A percentile compares a stretch with the other conserved stretches of the same genome.
Evolutionary conservation across 1,284 basidiomycete genomes (phyloP).

Genomic region (Earliella scabrosa): DNA sequence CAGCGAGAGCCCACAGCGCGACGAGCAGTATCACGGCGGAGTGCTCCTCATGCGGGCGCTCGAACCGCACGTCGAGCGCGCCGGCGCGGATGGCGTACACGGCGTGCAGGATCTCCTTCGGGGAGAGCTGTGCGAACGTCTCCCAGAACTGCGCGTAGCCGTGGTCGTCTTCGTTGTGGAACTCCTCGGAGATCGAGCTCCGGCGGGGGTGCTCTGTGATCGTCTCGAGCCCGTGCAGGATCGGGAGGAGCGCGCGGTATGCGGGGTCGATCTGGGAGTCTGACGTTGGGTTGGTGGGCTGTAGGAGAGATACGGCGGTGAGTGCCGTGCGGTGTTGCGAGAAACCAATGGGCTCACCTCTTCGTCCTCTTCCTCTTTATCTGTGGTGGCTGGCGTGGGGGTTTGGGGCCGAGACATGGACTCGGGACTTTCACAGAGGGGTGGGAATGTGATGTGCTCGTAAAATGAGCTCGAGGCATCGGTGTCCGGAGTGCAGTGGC

Average conservation of each 20-base stretch:
- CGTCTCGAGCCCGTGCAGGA: constrained; percentile 15
- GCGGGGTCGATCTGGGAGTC: background rate
- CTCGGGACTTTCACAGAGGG: background rate
- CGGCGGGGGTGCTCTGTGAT: constrained; percentile 1
- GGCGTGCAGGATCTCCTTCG: constrained; percentile 15
- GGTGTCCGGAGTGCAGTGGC: no score
- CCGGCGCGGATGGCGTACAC: constrained; percentile 18
- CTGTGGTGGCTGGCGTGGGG: background rate
- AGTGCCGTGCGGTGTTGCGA: background rate
- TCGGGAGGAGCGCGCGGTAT: constrained; percentile 10
- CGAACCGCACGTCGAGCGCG: constrained; percentile 1
- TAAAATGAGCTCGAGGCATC: no score
- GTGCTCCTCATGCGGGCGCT: background rate
- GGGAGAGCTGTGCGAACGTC: constrained; percentile 16
- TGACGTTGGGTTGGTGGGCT: background rate
- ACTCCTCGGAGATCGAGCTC: constrained; percentile 4
- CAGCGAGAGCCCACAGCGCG: background rate
- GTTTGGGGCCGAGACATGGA: background rate
- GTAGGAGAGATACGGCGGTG: background rate
- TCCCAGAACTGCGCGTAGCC: constrained; percentile 21
- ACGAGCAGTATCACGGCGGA: background rate
- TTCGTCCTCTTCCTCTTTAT: background rate
- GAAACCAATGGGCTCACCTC: background rate
- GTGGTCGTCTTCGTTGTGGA: constrained; percentile 15
- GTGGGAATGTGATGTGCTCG: background rate